Evolutionary conservation across 2,329 filamentous ascomycete species (phyloP), one percentile per base, ranked within the genome.

Genomic region (Neonectria sp.): DNA sequence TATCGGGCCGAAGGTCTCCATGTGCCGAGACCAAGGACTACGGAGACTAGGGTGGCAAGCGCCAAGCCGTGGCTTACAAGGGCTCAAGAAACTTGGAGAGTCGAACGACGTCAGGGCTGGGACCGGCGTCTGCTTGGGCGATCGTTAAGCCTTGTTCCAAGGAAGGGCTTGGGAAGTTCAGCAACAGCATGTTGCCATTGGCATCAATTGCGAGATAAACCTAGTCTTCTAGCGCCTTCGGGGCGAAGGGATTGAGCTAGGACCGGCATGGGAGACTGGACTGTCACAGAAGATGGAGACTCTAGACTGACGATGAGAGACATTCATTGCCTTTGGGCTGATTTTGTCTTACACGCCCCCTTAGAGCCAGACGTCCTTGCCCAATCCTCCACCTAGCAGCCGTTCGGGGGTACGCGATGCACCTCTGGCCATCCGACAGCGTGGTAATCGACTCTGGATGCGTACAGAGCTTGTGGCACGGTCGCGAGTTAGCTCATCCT

Each of bases 1-100:
- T 59, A 71, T 71, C 69, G 69, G 69, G 13, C 69, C 69, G 68
- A 71, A 65, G 53, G 33, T 17, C 21, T 45, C 61, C 55, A 71
- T 69, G 52, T 71, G 67, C 67, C 69, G 67, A 69, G 43, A 65
- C 27, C 51, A 67, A 63, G 63, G 58, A 69, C 67, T 65, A 60
- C 57, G 60, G 60, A 67, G 63, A 59, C 55, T 40, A 31, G 49
- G 33, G 48, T 15, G 4, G 48, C 24, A 35, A 52, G 37, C 29
- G 12, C 52, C 40, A 35, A 52, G 40, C 17, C 31, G 51, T 60
- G 58, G 63, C 55, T 53, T 59, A 60, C 55, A 29, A 31, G 49
- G 31, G 31, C 31, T 33, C 31, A 33, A 33, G 11, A 3, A 33
- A 7, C 31, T 33, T 7, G 31, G 52, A 51, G n/a, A 7, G 52